Evolutionary conservation across 495 filamentous ascomycete genomes (phyloP), one percentile per base, ranked within the genome.

Genomic region (Neurospora cerealis): DNA sequence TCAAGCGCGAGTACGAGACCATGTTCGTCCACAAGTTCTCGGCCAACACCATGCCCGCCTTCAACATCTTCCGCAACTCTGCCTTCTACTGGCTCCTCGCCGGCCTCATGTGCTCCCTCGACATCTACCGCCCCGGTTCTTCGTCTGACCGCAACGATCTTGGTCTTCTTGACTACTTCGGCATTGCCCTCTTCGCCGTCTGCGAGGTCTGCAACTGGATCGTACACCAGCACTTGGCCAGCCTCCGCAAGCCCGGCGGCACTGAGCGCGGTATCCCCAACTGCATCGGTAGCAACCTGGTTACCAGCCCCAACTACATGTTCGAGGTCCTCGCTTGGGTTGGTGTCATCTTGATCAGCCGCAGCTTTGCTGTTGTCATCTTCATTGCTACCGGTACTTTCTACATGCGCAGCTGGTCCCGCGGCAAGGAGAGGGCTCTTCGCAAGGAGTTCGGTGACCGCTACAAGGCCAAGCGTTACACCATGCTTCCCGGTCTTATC

Each of bases 231-330:
- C 88, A 91, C 3, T 86, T 99, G 28, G 88, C 91, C 34, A 84
- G 86, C 66, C 88, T 99, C 39, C 91, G 96, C 5, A 89, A 89
- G 44, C 86, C 87, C n/a, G 94, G 94, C 69, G 91, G 90, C 73
- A 97, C 90, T 7, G 92, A 96, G 76, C 85, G 94, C 21, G 94
- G 93, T 74, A 97, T 99, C 79, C 96, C 96, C 0, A 83, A 85
- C 46, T 95, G 95, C 24, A 89, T 93, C 72, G 93, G 94, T n/a
- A 98, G 97, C 83, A 85, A 83, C 78, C 77, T 88, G 46, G 96
- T 98, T 48, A 99, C 96, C 15, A 96, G 94, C 87, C 96, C 96
- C 32, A 99, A 99, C 86, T 99, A 99, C 83, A 88, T 95, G 83
- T 99, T 97, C 78, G 96, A 99, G 86, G 87, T 91, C 15, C 76